Evolutionary conservation across 257 asterid species (phyloP).

Genomic region (Fraxinus americana): DNA sequence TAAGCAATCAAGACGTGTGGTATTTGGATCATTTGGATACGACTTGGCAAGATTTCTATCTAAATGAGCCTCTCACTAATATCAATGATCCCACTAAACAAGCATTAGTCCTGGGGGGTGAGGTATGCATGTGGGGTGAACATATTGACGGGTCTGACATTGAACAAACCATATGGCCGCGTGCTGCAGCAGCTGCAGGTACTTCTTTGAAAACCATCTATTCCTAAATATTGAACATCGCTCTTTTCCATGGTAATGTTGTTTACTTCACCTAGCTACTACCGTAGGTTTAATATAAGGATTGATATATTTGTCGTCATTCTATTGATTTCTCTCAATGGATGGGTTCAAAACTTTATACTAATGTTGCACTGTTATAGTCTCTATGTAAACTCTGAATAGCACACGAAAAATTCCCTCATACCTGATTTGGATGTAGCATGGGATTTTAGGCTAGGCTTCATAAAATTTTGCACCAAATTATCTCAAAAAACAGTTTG

Average conservation of each 20-base stretch:
- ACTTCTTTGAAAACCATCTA: slow-evolving; percentile 7
- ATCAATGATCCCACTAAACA: slow-evolving; percentile 70
- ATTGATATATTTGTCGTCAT: too few species aligned
- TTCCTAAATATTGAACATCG: neutral
- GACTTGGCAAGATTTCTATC: slow-evolving; percentile 75
- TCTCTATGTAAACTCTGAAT: too few species aligned
- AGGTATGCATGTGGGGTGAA: slow-evolving; percentile 92
- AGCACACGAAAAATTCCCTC: too few species aligned
- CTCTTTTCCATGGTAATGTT: too few species aligned
- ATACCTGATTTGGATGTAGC: too few species aligned
- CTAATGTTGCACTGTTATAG: too few species aligned
- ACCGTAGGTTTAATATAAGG: too few species aligned
- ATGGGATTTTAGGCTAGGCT: too few species aligned
- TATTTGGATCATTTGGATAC: slow-evolving; percentile 84
- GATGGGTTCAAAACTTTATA: too few species aligned
- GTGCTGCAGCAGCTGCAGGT: slow-evolving; percentile 99
- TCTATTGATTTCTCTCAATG: too few species aligned
- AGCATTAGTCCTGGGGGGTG: slow-evolving; percentile 80
- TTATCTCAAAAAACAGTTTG: neutral
- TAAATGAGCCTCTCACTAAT: slow-evolving; percentile 79
- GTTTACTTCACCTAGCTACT: too few species aligned
- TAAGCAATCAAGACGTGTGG: slow-evolving; percentile 96
- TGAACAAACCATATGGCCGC: slow-evolving; percentile 90
- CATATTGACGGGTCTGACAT: slow-evolving; percentile 75
- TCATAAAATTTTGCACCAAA: neutral